Base-by-base conservation (phyloP, 2,329 filamentous ascomycete species). In the Penicillium sclerotigenum region DNA sequence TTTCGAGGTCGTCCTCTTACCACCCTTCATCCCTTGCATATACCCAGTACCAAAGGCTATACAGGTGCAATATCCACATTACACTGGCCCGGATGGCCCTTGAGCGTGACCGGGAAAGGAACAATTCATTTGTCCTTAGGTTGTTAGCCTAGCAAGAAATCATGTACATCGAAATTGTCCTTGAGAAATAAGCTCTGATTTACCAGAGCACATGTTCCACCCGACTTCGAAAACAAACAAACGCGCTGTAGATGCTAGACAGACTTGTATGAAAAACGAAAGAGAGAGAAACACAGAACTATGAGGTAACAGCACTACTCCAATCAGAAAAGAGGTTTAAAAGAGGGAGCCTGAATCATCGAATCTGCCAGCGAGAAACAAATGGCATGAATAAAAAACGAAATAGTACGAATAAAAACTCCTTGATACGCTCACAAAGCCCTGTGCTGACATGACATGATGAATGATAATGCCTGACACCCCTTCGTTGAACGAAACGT, bases 341-440 rank as follows among this genome's bases (percentile, higher is more conserved):
- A 34, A 41, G 28, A 34, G 16, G 13, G 24, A 36, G 24, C 24
- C 24, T 54, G 29, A 16, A 43, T 50, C 22, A 24, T 54, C 37
- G 9, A 14, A 43, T 48, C 43, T 43, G 36, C 37, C 52, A 52
- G 18, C 20, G 28, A 33, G 24, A 38, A 52, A 13, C 28, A 52
- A 38, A 52, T 45, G 47, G 41, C 49, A 54, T 46, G 41, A 45
- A 45, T 45, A 38, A 31, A 42, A 42, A 36, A 53, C 16, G 31
- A 57, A 49, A 57, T 48, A 49, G 20, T 33, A 57, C 18, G 40
- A 57, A 48, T 42, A 38, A 53, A 43, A 56, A 56, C 53, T 56
- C 53, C 53, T 37, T 52, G 31, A 40, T 52, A 56, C 53, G 47
- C 53, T 51, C 46, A 47, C 22, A 56, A 38, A 52, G 47, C 16